Conservation (phyloP, 192 early-diverging fungal species). For the Coemansia sp. region DNA sequence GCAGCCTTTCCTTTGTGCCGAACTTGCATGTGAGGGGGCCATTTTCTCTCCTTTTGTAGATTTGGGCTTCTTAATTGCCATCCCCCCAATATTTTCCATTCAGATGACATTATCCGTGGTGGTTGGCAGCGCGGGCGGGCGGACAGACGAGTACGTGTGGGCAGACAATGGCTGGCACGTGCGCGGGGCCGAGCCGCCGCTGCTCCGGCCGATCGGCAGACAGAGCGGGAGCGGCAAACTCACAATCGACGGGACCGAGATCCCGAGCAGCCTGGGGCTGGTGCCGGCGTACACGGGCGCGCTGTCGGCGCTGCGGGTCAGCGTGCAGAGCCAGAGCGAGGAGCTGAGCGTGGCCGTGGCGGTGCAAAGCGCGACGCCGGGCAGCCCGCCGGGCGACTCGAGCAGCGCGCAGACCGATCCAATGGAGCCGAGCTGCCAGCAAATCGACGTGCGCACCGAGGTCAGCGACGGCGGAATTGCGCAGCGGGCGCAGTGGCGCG, state of each 20-base stretch:
- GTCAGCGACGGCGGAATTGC: background rate
- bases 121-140: constrained; percentile 10
- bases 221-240: constrained; percentile 3
- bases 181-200: constrained; percentile 4
- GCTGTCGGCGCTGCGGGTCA: background rate
- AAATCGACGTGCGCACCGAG: background rate
- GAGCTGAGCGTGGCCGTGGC: background rate
- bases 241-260: constrained; percentile 5
- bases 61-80: background rate
- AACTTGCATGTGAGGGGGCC: too few relatives aligned
- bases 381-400: too few relatives aligned
- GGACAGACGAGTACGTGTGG: constrained; percentile 17
- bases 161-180: constrained; percentile 9
- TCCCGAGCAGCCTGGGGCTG: constrained; percentile 16
- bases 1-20: background rate
- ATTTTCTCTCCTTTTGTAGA: background rate
- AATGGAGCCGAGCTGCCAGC: background rate
- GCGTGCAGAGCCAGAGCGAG: background rate
- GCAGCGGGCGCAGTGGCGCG: background rate
- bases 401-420: too few relatives aligned
- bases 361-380: constrained; percentile 2
- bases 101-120: constrained; percentile 2
- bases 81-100: background rate
- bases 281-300: constrained; percentile 17
- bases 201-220: constrained; percentile 8